Evolutionary conservation across 2,329 filamentous ascomycete species (phyloP), one percentile per base, ranked within the genome.

Genomic region (Clarireedia monteithiana): DNA sequence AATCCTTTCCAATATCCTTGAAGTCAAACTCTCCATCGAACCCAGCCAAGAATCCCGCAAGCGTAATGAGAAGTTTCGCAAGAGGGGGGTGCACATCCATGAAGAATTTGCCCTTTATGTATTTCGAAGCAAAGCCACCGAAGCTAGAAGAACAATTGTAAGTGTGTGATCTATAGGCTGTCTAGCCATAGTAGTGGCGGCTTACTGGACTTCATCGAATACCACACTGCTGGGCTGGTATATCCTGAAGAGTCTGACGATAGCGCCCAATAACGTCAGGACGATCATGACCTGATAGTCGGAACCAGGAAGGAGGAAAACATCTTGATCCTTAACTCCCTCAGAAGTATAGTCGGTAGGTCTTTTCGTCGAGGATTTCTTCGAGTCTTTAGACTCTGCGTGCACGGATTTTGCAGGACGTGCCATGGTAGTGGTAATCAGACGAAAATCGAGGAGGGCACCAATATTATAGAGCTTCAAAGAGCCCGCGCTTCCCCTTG

Each of bases 11-110:
- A 73, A 99, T 99, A 65, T 99, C 91, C 78, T 97, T 99, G 79
- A 99, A 99, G 72, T 97, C 94, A 71, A 99, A 99, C 61, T 90
- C 80, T 62, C 94, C 94, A 69, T 96, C 83, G 72, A 97, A 99
- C 53, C 94, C 94, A 66, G 91, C 94, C 61, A 96, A 74, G 85
- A 88, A 99, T 65, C 92, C 94, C 61, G 91, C 91, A 59, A 99
- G 82, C 52, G 94, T 95, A 67, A 99, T 92, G 64, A 99, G 84
- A 70, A 99, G 83, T 78, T 99, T 99, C 63, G 94, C 94, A 59
- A 99, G 80, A 47, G 94, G 94, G 34, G 94, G 94, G 71, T 99
- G 94, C n/a, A 99, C 94, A 71, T 99, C 94, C 94, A 99, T 99
- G 74, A 99, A 99, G 81, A 99, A 99, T 71, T 81, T 87, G 68